Conservation (phyloP, 306 rosid genomes). For the Alnus rubra region DNA sequence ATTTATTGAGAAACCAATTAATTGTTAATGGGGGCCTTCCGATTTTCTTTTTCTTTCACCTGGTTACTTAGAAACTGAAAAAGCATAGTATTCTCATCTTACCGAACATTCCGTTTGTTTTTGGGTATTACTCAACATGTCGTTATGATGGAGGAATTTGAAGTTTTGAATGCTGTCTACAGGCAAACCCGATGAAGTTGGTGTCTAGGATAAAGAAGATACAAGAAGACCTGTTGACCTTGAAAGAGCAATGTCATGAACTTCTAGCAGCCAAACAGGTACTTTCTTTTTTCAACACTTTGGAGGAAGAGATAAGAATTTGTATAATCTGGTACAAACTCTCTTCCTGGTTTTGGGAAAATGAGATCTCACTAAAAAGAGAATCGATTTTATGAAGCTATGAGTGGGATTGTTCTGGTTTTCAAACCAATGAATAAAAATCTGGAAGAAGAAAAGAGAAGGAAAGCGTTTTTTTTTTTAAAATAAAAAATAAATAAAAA, state of each 20-base stretch:
- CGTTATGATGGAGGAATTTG: neutral
- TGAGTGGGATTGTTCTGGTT: neutral
- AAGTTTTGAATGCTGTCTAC: neutral
- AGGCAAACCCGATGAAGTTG: slow-evolving; percentile 87
- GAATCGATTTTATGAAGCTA: neutral
- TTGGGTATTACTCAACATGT: neutral
- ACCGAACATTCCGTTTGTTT: neutral
- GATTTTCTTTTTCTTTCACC: neutral
- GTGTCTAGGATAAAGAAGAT: slow-evolving; percentile 76
- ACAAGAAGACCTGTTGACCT: slow-evolving; percentile 59
- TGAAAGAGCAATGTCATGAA: slow-evolving; percentile 79
- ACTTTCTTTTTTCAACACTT: neutral
- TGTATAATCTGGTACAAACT: neutral
- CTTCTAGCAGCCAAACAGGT: slow-evolving; percentile 92
- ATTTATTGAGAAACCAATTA: neutral
- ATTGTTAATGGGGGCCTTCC: neutral
- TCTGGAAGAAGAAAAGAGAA: neutral
- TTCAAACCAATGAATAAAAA: neutral
- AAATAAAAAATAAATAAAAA: too few relatives aligned
- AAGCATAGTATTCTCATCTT: neutral
- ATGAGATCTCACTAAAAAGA: neutral
- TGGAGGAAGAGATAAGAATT: slow-evolving; percentile 3
- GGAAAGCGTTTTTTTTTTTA: neutral
- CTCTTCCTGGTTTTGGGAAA: neutral
- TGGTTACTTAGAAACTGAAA: neutral